Conservation (phyloP, 495 filamentous ascomycete genomes). For the Bacidia gigantensis region DNA sequence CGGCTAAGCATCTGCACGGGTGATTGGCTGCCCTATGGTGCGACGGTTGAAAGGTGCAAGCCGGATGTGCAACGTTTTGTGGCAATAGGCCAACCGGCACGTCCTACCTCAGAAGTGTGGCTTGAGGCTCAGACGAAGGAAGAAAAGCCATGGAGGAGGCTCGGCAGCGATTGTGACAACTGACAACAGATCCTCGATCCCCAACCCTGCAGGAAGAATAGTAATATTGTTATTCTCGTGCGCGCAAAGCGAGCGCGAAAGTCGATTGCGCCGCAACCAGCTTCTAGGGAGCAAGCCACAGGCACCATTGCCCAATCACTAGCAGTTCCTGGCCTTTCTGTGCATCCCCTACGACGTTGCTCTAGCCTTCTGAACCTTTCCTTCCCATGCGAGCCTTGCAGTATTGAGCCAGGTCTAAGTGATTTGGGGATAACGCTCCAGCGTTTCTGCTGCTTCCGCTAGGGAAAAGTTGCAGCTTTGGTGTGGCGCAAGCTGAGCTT, state of each 20-base stretch:
- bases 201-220: no score
- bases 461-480: slow-evolving; percentile 1
- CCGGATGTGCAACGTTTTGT: background rate
- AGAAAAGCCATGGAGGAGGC: background rate
- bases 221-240: no score
- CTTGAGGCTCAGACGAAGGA: slow-evolving; percentile 11
- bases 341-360: background rate
- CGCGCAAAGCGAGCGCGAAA: background rate
- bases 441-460: background rate
- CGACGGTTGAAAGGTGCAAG: background rate
- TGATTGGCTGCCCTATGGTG: background rate
- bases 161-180: background rate
- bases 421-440: background rate
- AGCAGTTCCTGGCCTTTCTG: no score
- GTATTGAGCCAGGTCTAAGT: background rate
- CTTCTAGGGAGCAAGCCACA: background rate
- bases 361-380: background rate
- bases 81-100: background rate
- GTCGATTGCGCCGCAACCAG: background rate
- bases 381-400: background rate
- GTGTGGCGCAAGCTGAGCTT: slow-evolving; percentile 11
- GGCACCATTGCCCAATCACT: background rate
- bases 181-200: no score
- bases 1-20: background rate
- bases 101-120: slow-evolving; percentile 1